Evolutionary conservation across 331 rosid genomes (phyloP), one percentile per base, ranked within the genome.

Genomic region (Stylosanthes scabra): DNA sequence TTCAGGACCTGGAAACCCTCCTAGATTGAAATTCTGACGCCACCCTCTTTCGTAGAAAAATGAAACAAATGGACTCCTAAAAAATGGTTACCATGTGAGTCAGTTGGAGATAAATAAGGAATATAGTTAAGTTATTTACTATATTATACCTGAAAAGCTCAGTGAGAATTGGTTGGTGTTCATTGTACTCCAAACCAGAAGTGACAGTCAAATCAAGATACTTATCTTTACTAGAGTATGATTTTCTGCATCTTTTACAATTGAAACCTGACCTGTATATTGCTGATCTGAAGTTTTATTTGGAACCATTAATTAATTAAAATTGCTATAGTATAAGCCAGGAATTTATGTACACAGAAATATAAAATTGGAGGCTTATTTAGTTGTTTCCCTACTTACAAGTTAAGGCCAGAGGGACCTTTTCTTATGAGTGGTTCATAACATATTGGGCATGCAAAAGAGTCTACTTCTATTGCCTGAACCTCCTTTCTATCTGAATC

Each of bases 11-110:
- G 96, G 97, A 81, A 91, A 94, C 41, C 99, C 99, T 56, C 96
- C 86, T 67, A 8, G 82, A 57, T 69, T 86, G 66, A 94, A 94
- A 82, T 86, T 91, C 71, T 94, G 97, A 75, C 99, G 99, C 97
- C 99, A 94, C 16, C 99, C 97, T 88, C 99, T 88, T 78, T 94
- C 97, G 59, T 91, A 94, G 74, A 94, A 85, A 84, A 89, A 94
- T 29, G 99, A 94, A 79, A 91, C 97, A 55, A 91, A 89, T 2
- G 99, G 97, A 75, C 93, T 94, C 93, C 97, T 91, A 46, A 65
- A 11, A 0, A 64, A 47, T 69, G 45, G 68, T 59, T 58, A 13
- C 52, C 63, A 68, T 4, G 41, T 9, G 8, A 9, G 11, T 47
- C 52, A 75, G 74, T 11, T 50, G 67, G 9, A 45, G 64, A 8